These are phyloP conservation scores for Musa balbisiana DNA, from an alignment of 202 grass and related monocot genomes.

Conservation along the genomic window DNA sequence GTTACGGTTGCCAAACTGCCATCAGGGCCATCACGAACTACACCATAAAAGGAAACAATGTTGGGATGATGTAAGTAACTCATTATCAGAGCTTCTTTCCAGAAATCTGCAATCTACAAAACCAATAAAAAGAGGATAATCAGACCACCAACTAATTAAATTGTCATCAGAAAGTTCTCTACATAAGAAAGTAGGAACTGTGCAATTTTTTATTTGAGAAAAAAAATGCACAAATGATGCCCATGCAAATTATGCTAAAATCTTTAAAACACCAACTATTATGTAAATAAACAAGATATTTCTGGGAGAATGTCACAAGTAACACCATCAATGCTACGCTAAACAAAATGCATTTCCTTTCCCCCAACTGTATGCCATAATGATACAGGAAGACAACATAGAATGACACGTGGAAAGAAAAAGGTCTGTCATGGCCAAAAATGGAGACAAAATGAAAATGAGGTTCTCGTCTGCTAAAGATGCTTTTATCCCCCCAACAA, in stretches of 20 bases:
- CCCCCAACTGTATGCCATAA: no score
- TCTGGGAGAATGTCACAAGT: background rate
- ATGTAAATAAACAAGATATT: background rate
- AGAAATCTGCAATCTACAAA: constrained; percentile 92
- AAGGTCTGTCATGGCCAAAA: no score
- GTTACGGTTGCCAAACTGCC: constrained; percentile 87
- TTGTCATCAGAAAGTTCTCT: background rate
- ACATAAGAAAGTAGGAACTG: background rate
- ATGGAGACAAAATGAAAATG: no score
- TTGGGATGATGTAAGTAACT: constrained; percentile 95
- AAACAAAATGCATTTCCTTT: background rate
- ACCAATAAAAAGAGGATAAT: constrained; percentile 5
- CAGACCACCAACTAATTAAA: background rate
- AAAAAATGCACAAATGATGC: background rate
- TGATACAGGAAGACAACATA: no score
- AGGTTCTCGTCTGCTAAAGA: no score
- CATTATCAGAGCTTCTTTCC: constrained; percentile 90
- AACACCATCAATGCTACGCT: background rate
- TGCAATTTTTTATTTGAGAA: background rate
- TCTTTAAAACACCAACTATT: background rate
- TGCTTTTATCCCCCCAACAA: no score
- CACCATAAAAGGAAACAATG: constrained; percentile 95
- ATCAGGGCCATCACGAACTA: constrained; percentile 95
- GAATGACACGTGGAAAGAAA: no score
- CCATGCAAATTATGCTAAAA: background rate